Evolutionary conservation across 768 basidiomycete species (phyloP), one percentile per base, ranked within the genome.

Genomic region (Epithele typhae): DNA sequence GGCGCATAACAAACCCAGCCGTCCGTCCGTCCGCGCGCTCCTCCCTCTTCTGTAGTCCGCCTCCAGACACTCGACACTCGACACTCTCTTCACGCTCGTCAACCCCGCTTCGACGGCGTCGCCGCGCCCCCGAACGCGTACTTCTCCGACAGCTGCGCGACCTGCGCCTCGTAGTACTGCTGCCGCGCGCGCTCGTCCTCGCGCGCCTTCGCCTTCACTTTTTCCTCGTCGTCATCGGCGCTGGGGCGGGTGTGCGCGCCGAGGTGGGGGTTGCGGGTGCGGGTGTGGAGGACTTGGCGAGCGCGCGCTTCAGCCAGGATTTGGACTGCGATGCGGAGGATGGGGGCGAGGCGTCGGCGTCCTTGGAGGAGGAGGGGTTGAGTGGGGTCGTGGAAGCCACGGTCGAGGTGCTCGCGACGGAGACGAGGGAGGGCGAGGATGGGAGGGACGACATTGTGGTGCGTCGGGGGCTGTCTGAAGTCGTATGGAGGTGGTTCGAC

Each of bases 181-280:
- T n/a, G n/a, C n/a, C n/a, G 43, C 33, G 40, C 49, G 15, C 21
- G 18, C 40, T 51, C 44, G 21, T 42, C 36, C 27, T 45, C 45
- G 33, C 41, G 33, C 33, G 18, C n/a, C 17, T n/a, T 14, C 37
- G 19, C 25, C 12, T 17, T 17, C 35, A 27, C 11, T 12, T 17
- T 12, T 36, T n/a, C 18, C 38, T 23, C 24, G 2, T 8, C 21
- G 45, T 46, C 12, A n/a, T 3, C 3, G 33, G 23, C 23, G 22
- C 17, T 9, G 25, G 4, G 5, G 34, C 2, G n/a, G 44, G 22
- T 18, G 34, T n/a, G 15, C 38, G 18, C 18, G 33, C 10, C 3
- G 6, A 39, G 15, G n/a, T 35, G n/a, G 41, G 43, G 5, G 49
- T 34, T 22, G 49, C 33, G 14, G 48, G 35, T 33, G 44, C 37